phyloP scores from a whole-genome alignment of 2,329 filamentous ascomycete species.

The Magnaporthales sp. region DNA sequence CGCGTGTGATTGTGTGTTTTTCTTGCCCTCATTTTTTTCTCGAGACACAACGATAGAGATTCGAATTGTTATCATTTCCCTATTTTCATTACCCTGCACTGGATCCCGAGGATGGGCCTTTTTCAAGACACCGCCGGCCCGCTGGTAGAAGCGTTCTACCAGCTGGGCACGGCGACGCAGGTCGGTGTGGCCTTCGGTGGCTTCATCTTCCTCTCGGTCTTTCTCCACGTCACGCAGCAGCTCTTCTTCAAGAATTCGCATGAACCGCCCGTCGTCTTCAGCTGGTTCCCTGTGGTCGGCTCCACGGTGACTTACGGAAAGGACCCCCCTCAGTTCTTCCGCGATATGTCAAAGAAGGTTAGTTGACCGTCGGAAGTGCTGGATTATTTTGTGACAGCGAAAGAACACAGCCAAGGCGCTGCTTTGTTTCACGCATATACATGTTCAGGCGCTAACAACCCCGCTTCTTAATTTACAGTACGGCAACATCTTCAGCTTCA shows the following conservation, averaged over 20 bases:
- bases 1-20: background rate
- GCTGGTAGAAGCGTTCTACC: constrained; percentile 38
- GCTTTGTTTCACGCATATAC: background rate
- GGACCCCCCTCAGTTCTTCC: constrained; percentile 85
- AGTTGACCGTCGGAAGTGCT: constrained; percentile 6
- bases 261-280: constrained; percentile 73
- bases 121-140: constrained; percentile 43
- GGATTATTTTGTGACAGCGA: background rate
- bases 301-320: constrained; percentile 93
- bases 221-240: constrained; percentile 74
- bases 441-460: background rate
- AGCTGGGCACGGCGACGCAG: constrained; percentile 39
- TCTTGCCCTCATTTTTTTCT: background rate
- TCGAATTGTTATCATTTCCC: background rate
- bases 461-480: constrained; percentile 22
- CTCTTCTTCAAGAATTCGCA: constrained; percentile 73
- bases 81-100: no score
- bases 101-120: no score
- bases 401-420: background rate
- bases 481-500: constrained; percentile 45
- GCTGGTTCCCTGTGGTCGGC: constrained; percentile 75
- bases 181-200: constrained; percentile 32
- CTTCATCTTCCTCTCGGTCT: constrained; percentile 47
- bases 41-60: background rate
- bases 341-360: constrained; percentile 60